Percentiles rank a stretch among this genome's conserved stretches.
Evolutionary conservation across 352 stramenopile genomes (phyloP).

Genomic region (Plasmopara muralis): DNA sequence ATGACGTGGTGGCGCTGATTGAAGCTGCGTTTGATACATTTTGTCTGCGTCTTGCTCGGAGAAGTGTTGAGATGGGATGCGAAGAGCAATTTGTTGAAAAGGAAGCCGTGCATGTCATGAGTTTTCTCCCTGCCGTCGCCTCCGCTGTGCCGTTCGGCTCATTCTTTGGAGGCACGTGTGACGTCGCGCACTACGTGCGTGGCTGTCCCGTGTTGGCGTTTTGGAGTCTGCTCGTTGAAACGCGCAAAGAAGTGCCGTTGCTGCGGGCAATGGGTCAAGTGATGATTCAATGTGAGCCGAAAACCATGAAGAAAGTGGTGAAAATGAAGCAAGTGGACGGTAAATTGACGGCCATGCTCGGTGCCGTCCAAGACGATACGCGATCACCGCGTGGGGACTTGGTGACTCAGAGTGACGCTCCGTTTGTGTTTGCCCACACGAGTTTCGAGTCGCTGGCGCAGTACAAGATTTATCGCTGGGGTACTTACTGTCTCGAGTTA

Average conservation of each 20-base stretch:
- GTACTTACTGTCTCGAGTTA: slow-evolving; percentile 54
- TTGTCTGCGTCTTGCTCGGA: slow-evolving; percentile 29
- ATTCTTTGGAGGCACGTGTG: slow-evolving; percentile 54
- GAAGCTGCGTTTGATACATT: slow-evolving; percentile 33
- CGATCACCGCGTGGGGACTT: background rate
- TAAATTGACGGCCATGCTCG: slow-evolving; percentile 42
- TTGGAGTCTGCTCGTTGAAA: slow-evolving; percentile 67
- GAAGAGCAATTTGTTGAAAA: slow-evolving; percentile 32
- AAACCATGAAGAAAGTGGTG: slow-evolving; percentile 72
- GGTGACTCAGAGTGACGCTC: background rate
- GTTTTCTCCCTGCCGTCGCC: slow-evolving; percentile 49
- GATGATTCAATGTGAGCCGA: slow-evolving; percentile 70
- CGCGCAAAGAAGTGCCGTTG: slow-evolving; percentile 63
- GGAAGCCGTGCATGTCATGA: slow-evolving; percentile 37
- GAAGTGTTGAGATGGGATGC: slow-evolving; percentile 21
- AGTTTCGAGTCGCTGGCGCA: slow-evolving; percentile 52
- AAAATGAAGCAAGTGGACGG: slow-evolving; percentile 67
- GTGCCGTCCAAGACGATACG: slow-evolving; percentile 18
- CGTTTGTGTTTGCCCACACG: slow-evolving; percentile 37
- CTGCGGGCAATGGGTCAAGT: slow-evolving; percentile 59
- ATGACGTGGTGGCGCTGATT: slow-evolving; percentile 31
- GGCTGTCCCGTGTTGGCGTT: slow-evolving; percentile 59
- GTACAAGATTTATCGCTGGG: slow-evolving; percentile 68
- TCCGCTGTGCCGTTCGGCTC: slow-evolving; percentile 46
- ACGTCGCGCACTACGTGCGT: slow-evolving; percentile 58